A percentile compares a stretch with the other conserved stretches of the same genome.
These are phyloP conservation scores for Aspergillus sp. DNA, from an alignment of 2,329 filamentous ascomycete genomes.

Conservation along the genomic window DNA sequence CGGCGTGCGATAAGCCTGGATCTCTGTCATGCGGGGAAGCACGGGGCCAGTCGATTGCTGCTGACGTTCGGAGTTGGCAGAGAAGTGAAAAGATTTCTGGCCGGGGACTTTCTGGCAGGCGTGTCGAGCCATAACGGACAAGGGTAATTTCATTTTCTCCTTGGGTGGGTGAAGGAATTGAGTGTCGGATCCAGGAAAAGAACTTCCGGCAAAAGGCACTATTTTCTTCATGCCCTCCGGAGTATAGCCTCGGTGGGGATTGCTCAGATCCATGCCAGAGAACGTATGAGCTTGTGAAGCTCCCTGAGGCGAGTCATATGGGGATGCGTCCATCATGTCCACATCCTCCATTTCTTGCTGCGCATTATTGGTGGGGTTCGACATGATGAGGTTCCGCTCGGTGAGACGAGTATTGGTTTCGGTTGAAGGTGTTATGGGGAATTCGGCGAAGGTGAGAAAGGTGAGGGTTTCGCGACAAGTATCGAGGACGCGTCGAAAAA, in stretches of 20 bases:
- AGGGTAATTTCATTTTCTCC: neutral
- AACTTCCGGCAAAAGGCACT: neutral
- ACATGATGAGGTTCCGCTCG: constrained; percentile 11
- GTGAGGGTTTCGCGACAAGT: neutral
- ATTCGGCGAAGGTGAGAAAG: neutral
- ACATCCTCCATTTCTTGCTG: constrained; percentile 13
- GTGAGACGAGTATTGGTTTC: neutral
- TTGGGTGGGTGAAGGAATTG: neutral
- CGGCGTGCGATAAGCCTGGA: neutral
- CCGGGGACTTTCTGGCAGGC: constrained; percentile 4
- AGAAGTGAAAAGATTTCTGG: constrained; percentile 6
- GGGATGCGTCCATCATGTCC: constrained; percentile 12
- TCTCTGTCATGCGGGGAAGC: neutral
- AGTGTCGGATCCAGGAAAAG: neutral
- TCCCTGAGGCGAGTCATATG: neutral
- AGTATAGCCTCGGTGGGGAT: neutral
- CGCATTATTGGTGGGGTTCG: constrained; percentile 6
- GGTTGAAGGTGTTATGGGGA: neutral
- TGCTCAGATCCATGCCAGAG: constrained; percentile 20
- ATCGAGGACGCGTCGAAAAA: neutral
- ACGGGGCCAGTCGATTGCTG: neutral
- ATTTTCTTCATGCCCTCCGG: neutral
- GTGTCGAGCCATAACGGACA: neutral
- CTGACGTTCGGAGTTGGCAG: constrained; percentile 5
- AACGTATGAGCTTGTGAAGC: neutral